These are phyloP conservation scores for Zymoseptoria tritici DNA, from an alignment of 2,329 filamentous ascomycete species.

Conservation along the genomic window DNA sequence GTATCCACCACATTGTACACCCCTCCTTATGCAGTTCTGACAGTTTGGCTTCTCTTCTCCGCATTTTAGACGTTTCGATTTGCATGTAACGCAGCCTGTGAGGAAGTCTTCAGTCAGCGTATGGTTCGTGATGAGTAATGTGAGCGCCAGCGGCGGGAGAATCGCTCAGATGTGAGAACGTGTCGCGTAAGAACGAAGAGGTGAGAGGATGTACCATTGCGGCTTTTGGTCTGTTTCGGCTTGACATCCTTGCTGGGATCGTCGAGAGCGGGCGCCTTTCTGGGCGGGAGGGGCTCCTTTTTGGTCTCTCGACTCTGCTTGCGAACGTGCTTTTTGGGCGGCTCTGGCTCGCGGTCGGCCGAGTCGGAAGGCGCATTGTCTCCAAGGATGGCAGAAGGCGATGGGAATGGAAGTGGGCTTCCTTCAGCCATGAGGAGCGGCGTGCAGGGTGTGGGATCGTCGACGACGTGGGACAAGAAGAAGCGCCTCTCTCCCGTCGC, in stretches of 20 bases:
- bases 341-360: conserved; percentile 20
- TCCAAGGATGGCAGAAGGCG: conserved; percentile 48
- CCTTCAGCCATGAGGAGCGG: conserved; percentile 2
- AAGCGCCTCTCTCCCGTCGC: neutral
- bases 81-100: conserved; percentile 65
- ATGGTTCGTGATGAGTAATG: neutral
- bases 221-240: conserved; percentile 67
- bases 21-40: conserved; percentile 44
- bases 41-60: conserved; percentile 56
- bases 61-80: conserved; percentile 65
- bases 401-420: conserved; percentile 46
- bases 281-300: conserved; percentile 18
- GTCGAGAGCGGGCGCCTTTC: conserved; percentile 12
- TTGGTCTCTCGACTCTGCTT: conserved; percentile 18
- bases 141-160: neutral
- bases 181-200: neutral
- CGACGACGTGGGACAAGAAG: neutral
- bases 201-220: conserved; percentile 53
- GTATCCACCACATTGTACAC: conserved; percentile 62
- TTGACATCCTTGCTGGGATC: conserved; percentile 38
- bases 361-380: conserved; percentile 19
- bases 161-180: neutral
- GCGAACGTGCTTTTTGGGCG: conserved; percentile 26
- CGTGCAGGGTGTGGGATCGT: neutral
- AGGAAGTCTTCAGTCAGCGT: conserved; percentile 17